Base-by-base conservation (phyloP, 2,329 filamentous ascomycete genomes). In the Lecanicillium sp. region DNA sequence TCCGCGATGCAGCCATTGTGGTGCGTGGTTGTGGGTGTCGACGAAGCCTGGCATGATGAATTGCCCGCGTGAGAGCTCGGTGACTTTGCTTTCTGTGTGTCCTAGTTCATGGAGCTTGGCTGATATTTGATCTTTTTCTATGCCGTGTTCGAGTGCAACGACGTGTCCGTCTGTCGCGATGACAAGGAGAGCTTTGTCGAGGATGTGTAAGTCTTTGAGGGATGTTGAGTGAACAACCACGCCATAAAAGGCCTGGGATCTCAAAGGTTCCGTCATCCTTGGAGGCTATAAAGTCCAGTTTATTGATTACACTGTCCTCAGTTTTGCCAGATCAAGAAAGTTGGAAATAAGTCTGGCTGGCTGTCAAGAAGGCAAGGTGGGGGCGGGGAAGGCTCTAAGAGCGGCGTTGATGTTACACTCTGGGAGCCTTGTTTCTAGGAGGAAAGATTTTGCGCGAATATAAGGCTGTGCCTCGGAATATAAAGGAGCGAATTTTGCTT, bases 1-100 rank as follows among this genome's bases (percentile, higher is more conserved):
- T 19, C 70, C 66, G 17, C 67, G 59, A 54, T 66, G 64, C 12
- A 65, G 56, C 63, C 65, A 72, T 47, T 75, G 68, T 29, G 79
- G 78, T 0, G 80, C 79, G 49, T 84, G 80, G 43, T 80, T 80
- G 55, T 83, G 80, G 2, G 78, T 82, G 58, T 83, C 79, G 38
- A 83, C 61, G 48, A 79, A 72, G 31, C 75, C 74, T 0, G 76
- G 75, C 41, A 78, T 68, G 34, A 79, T 55, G 48, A 80, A 76
- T 33, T 73, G 57, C 29, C 64, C 64, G 7, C 51, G 57, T 2
- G 47, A 34, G 3, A 74, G 58, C 11, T 38, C 36, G 2, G 22
- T 36, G 8, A 51, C 20, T 3, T 41, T 39, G n/a, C 18, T 22
- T 6, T 40, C 36, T 4, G 31, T 29, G 16, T 50, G 42, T 12